Percentiles rank a stretch among this genome's conserved stretches.
Evolutionary conservation across 2,329 filamentous ascomycete species (phyloP).

Genomic region (Colletotrichum higginsianum): DNA sequence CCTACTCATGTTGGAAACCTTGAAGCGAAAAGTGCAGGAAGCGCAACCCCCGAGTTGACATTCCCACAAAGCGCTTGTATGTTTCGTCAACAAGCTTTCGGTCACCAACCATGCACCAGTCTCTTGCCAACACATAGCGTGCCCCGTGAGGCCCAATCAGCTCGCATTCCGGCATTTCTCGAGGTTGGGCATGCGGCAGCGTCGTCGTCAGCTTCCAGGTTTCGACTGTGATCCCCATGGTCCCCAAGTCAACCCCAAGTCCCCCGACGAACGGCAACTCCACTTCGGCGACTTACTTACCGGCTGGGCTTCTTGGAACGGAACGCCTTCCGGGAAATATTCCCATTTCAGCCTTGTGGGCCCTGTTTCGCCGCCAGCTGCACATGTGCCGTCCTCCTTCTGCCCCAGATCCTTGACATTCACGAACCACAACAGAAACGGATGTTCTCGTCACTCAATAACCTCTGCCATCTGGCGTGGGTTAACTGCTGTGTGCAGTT

Average conservation of each 20-base stretch:
- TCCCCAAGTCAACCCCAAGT: neutral
- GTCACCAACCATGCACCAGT: no score
- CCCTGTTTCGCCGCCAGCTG: constrained; percentile 11
- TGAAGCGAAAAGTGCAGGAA: neutral
- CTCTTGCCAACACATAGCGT: neutral
- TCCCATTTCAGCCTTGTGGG: constrained; percentile 39
- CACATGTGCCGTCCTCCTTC: neutral
- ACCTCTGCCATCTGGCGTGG: neutral
- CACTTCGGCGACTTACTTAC: constrained; percentile 32
- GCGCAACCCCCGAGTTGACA: no score
- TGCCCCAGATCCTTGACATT: neutral
- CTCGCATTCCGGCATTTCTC: neutral
- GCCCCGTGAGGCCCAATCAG: neutral
- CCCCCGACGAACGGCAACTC: neutral
- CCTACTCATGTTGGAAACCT: neutral
- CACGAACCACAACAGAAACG: no score
- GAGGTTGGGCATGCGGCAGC: constrained; percentile 13
- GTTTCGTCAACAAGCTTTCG: no score
- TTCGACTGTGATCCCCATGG: neutral
- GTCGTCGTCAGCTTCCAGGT: constrained; percentile 27
- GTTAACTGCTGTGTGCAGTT: no score
- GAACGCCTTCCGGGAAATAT: constrained; percentile 13
- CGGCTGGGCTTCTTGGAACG: constrained; percentile 33
- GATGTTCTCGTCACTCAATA: neutral
- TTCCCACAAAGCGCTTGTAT: no score